Base-by-base conservation (phyloP, 2,329 filamentous ascomycete genomes). In the Dactylellina parvicollis region DNA sequence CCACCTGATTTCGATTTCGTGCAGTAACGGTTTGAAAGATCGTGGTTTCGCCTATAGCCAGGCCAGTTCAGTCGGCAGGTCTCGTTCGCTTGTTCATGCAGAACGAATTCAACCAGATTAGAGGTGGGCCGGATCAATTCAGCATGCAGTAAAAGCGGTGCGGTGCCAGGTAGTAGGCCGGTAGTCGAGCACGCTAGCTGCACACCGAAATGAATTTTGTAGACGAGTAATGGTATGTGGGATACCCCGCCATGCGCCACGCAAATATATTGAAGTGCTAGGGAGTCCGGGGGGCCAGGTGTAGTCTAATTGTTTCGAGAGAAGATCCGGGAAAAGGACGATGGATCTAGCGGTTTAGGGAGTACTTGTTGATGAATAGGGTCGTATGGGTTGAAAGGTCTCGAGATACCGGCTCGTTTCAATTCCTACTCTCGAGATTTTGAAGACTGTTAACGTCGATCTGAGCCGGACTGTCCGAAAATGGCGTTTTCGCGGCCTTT, bases 11-110 rank as follows among this genome's bases (percentile, higher is more conserved):
- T 65, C 40, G 69, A 66, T 66, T 73, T 73, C 55, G 54, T 66
- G 69, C 60, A 73, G 60, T 38, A 65, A 60, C 60, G 60, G 46
- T 55, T 47, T 60, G 52, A 59, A 55, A 66, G 36, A 73, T 66
- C 60, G 69, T 56, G 46, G 69, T 66, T 73, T 73, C 60, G 60
- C 38, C 54, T 56, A 38, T 49, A 47, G 46, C 54, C 47, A 49
- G 69, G 60, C 54, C 60, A 32, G 55, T 50, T 38, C 46, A 22
- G 46, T 61, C 60, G 69, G 54, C 69, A 66, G 60, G 60, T 57
- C 54, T 34, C 54, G 47, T 73, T 73, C 69, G 69, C 69, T 73
- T 73, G 69, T 56, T 73, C 60, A 73, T 73, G 69, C 69, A 73
- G 40, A 73, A 50, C 66, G 60, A 59, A 73, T 60, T 73, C 54